Evolutionary conservation across 768 basidiomycete genomes (phyloP).

Genomic region (Suillus clintonianus): DNA sequence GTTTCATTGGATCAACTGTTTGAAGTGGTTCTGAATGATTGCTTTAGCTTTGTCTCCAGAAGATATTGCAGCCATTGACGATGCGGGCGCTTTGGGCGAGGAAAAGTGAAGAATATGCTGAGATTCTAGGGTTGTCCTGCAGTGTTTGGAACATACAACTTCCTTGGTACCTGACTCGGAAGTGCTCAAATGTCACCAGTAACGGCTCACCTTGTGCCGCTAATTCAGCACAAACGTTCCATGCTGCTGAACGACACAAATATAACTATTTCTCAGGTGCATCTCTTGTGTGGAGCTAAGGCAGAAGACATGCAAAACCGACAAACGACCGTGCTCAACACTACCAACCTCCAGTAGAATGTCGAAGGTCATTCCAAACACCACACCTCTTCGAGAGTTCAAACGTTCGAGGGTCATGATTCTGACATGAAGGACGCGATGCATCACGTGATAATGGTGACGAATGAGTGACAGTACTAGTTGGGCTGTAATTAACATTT

Average conservation of each 20-base stretch:
- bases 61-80: constrained; percentile 55
- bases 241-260: background rate
- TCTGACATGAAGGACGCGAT: too few species aligned
- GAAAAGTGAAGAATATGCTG: background rate
- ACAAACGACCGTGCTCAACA: too few species aligned
- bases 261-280: background rate
- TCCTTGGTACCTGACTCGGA: background rate
- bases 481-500: too few species aligned
- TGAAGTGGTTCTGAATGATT: background rate
- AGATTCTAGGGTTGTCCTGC: background rate
- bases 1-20: constrained; percentile 9
- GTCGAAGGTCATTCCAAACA: too few species aligned
- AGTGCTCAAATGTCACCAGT: background rate
- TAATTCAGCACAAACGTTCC: background rate
- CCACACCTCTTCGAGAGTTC: too few species aligned
- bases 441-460: too few species aligned
- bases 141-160: background rate
- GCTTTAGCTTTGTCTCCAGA: constrained; percentile 37
- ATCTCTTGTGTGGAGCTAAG: background rate
- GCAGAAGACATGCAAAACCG: too few species aligned
- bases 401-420: too few species aligned
- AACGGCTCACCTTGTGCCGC: background rate
- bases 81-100: constrained; percentile 42
- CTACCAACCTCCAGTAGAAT: too few species aligned
- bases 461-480: too few species aligned